These are phyloP conservation scores for Collybia sordida DNA, from an alignment of 768 basidiomycete species.

Conservation along the genomic window DNA sequence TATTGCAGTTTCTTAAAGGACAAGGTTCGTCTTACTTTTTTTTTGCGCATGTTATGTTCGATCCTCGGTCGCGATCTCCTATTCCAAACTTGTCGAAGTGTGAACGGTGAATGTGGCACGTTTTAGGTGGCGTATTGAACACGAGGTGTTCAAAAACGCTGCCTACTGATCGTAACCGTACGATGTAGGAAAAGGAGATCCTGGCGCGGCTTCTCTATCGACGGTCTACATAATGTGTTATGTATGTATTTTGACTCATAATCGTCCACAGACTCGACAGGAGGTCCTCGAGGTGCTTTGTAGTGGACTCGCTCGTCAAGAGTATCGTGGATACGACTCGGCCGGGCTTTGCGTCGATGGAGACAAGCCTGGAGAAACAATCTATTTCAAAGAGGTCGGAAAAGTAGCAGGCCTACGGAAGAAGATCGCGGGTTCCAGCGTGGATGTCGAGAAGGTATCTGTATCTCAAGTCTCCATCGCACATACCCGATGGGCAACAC, in stretches of 20 bases:
- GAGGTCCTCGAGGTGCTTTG: conserved; percentile 89
- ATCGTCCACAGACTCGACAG: conserved; percentile 67
- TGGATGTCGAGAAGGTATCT: conserved; percentile 77
- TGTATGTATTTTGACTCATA: no score
- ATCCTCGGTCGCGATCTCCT: not conserved
- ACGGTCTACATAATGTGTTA: no score
- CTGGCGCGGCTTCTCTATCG: no score
- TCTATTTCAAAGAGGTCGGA: conserved; percentile 97
- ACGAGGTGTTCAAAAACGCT: no score
- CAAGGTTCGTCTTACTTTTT: conserved; percentile 59
- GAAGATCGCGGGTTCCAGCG: conserved; percentile 69
- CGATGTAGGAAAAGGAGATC: no score
- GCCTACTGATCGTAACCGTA: no score
- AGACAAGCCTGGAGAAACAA: conserved; percentile 71
- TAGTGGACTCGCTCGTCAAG: conserved; percentile 89
- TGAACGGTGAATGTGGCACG: no score
- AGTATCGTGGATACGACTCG: conserved; percentile 98
- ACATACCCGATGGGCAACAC: conserved; percentile 99
- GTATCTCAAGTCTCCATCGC: conserved; percentile 94
- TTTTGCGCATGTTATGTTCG: not conserved
- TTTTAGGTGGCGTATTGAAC: no score
- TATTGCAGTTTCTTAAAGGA: conserved; percentile 96
- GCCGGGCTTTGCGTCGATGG: conserved; percentile 92
- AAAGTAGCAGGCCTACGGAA: conserved; percentile 94
- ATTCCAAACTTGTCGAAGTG: not conserved